phyloP scores from a whole-genome alignment of 164 flowering plant species.

The Dillenia turbinata region DNA sequence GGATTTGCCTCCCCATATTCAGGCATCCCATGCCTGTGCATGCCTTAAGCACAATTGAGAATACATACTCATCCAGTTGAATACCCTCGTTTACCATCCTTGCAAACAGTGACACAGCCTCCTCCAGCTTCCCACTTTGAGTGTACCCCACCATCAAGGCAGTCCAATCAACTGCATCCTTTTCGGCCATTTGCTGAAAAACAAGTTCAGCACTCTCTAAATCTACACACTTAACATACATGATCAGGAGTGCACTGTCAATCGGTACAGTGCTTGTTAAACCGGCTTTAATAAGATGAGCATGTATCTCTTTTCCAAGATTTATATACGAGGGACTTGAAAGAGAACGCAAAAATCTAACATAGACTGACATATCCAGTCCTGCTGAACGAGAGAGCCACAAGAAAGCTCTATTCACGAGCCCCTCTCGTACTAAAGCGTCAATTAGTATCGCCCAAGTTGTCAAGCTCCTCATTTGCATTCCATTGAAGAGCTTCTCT shows the following conservation, averaged over 20 bases:
- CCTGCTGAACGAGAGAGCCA: conserved; percentile 22
- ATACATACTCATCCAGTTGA: conserved; percentile 46
- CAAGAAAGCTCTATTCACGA: conserved; percentile 20
- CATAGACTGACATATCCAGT: conserved; percentile 17
- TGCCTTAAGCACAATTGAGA: conserved; percentile 43
- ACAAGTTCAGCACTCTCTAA: conserved; percentile 32
- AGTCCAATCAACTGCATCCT: conserved; percentile 43
- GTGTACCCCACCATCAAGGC: conserved; percentile 43
- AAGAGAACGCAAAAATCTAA: conserved; percentile 23
- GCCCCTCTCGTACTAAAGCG: conserved; percentile 31
- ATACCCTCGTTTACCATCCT: conserved; percentile 31
- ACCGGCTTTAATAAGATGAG: conserved; percentile 31
- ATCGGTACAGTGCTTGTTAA: conserved; percentile 15
- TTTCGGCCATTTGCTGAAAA: conserved; percentile 32
- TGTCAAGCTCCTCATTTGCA: conserved; percentile 20
- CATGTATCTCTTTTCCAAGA: conserved; percentile 46
- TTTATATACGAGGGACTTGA: conserved; percentile 14
- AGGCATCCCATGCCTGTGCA: conserved; percentile 29
- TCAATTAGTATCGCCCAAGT: conserved; percentile 36
- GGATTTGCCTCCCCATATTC: conserved; percentile 41
- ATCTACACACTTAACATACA: conserved; percentile 45
- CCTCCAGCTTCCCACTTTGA: conserved; percentile 19
- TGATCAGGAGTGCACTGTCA: conserved; percentile 24
- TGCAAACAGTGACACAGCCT: conserved; percentile 32
- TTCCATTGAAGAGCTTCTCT: conserved; percentile 37